phyloP scores from a whole-genome alignment of 2,329 filamentous ascomycete species.

The Rhinocladiella similis region DNA sequence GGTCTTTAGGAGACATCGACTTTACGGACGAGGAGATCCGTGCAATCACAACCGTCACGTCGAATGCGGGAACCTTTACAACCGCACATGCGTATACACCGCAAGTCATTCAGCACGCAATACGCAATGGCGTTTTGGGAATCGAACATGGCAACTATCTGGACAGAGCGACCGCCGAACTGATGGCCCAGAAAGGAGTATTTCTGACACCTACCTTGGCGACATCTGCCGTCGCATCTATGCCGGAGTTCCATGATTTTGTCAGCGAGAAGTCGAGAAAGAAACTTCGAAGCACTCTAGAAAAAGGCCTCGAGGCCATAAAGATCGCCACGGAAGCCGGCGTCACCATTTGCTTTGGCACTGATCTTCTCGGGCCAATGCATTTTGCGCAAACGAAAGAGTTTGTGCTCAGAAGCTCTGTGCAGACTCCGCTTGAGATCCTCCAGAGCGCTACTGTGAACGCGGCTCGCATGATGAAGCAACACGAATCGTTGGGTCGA shows the following conservation, averaged over 20 bases:
- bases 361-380: slow-evolving; percentile 55
- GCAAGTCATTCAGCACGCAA: slow-evolving; percentile 54
- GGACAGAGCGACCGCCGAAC: slow-evolving; percentile 46
- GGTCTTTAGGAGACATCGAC: slow-evolving; percentile 55
- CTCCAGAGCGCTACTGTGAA: slow-evolving; percentile 55
- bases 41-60: slow-evolving; percentile 54
- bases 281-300: slow-evolving; percentile 56
- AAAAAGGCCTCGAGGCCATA: slow-evolving; percentile 48
- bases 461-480: slow-evolving; percentile 50
- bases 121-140: slow-evolving; percentile 57
- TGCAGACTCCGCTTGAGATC: slow-evolving; percentile 46
- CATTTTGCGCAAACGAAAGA: slow-evolving; percentile 51
- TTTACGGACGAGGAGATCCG: slow-evolving; percentile 59
- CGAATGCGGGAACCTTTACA: slow-evolving; percentile 53
- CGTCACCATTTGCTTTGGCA: slow-evolving; percentile 58
- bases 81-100: slow-evolving; percentile 62
- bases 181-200: slow-evolving; percentile 52
- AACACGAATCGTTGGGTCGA: slow-evolving; percentile 51
- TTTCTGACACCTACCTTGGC: slow-evolving; percentile 58
- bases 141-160: slow-evolving; percentile 57
- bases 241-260: slow-evolving; percentile 40
- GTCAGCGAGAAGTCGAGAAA: slow-evolving; percentile 44
- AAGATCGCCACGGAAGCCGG: slow-evolving; percentile 53
- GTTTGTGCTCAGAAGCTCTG: slow-evolving; percentile 48
- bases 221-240: slow-evolving; percentile 41